These are phyloP conservation scores for Pterula multifida DNA, from an alignment of 1,284 basidiomycete species.

Conservation along the genomic window DNA sequence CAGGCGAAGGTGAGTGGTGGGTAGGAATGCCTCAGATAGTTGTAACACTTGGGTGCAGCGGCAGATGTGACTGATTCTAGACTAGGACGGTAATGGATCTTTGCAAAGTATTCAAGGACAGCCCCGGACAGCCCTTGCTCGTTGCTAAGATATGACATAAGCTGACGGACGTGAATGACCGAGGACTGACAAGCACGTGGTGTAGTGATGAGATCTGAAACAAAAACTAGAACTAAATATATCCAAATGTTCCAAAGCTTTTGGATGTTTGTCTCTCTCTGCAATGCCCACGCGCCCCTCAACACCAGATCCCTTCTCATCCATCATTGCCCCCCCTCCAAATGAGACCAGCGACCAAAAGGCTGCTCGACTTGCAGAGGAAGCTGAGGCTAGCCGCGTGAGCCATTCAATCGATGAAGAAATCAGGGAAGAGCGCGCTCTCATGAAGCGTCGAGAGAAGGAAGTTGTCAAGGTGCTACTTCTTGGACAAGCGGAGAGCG, in stretches of 20 bases:
- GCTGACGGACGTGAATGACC: no score
- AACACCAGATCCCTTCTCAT: conserved; percentile 34
- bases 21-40: no score
- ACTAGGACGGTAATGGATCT: no score
- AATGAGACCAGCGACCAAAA: conserved; percentile 33
- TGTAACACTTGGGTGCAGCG: no score
- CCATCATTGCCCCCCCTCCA: conserved; percentile 36
- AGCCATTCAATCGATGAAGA: conserved; percentile 57
- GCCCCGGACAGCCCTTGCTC: no score
- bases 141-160: no score
- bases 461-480: conserved; percentile 43
- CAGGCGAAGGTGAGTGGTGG: no score
- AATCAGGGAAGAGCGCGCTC: conserved; percentile 34
- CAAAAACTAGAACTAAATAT: neutral
- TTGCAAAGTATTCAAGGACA: no score
- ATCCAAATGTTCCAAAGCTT: conserved; percentile 9
- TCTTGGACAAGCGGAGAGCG: conserved; percentile 47
- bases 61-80: no score
- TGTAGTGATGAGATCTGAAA: neutral
- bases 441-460: conserved; percentile 34
- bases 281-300: conserved; percentile 17
- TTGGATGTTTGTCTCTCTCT: conserved; percentile 6
- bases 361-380: conserved; percentile 28
- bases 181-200: no score
- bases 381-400: conserved; percentile 39